Conservation (phyloP, 352 stramenopile genomes). For the Pythium aphanidermatum region DNA sequence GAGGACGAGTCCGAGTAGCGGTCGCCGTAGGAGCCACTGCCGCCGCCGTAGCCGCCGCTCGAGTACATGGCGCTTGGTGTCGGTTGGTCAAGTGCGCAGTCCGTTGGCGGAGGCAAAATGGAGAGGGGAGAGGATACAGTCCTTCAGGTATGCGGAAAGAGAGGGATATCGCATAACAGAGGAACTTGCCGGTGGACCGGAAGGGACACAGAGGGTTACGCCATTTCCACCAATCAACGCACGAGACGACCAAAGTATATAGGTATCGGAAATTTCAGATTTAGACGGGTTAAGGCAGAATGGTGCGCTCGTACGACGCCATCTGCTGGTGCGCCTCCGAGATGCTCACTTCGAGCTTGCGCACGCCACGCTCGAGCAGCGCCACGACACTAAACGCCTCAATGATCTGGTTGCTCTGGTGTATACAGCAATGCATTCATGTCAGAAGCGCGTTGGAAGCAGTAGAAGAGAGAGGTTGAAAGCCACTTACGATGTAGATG, state of each 20-base stretch:
- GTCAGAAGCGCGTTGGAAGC: neutral
- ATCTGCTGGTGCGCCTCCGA: conserved; percentile 91
- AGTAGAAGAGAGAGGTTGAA: conserved; percentile 1
- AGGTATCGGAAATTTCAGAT: too few relatives aligned
- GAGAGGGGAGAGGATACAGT: too few relatives aligned
- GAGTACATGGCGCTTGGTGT: conserved; percentile 45
- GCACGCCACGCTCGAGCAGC: conserved; percentile 67
- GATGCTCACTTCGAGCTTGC: conserved; percentile 93
- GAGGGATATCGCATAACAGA: too few relatives aligned
- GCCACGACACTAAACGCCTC: conserved; percentile 78
- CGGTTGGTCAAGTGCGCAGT: too few relatives aligned
- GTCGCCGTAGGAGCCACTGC: conserved; percentile 47
- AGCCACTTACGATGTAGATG: conserved; percentile 86
- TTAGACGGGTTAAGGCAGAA: conserved; percentile 34
- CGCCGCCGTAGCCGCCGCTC: conserved; percentile 22
- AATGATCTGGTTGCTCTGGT: conserved; percentile 81
- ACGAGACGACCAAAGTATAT: too few relatives aligned
- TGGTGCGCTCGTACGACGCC: conserved; percentile 70
- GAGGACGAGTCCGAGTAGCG: conserved; percentile 72
- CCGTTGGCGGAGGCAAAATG: too few relatives aligned
- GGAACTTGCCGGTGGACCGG: too few relatives aligned
- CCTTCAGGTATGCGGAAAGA: too few relatives aligned
- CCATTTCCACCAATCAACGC: too few relatives aligned
- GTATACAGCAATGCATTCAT: neutral
- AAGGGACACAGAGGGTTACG: too few relatives aligned